phyloP scores from a whole-genome alignment of 2,329 filamentous ascomycete species.

The Stagonosporopsis rhizophila region DNA sequence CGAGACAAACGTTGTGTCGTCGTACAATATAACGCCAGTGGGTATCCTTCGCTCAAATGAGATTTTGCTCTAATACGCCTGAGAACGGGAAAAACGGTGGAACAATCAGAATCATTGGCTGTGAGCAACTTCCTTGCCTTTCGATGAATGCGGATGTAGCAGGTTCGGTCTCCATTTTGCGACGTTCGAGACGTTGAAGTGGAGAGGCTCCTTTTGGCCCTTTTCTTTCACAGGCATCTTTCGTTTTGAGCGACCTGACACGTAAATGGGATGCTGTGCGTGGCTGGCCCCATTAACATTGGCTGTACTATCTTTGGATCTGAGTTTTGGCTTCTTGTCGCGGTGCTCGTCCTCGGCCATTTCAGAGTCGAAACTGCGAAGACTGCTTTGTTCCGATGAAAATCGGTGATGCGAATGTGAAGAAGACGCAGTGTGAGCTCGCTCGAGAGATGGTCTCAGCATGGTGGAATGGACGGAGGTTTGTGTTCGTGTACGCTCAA shows the following conservation, averaged over 20 bases:
- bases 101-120: constrained; percentile 15
- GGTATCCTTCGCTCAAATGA: constrained; percentile 34
- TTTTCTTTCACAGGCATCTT: constrained; percentile 52
- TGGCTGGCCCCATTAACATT: constrained; percentile 35
- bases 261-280: constrained; percentile 44
- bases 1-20: neutral
- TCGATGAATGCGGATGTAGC: constrained; percentile 44
- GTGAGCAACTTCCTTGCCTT: constrained; percentile 45
- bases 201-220: constrained; percentile 48
- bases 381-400: constrained; percentile 46
- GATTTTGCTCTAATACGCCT: constrained; percentile 33
- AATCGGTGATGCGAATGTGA: constrained; percentile 34
- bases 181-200: constrained; percentile 49
- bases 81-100: neutral
- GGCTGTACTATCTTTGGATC: constrained; percentile 47
- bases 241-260: constrained; percentile 51
- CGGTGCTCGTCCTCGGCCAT: constrained; percentile 49
- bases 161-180: constrained; percentile 44
- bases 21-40: constrained; percentile 28
- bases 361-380: constrained; percentile 48
- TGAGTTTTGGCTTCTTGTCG: constrained; percentile 51
- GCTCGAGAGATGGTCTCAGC: constrained; percentile 16
- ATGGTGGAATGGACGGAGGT: constrained; percentile 18
- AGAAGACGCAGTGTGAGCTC: constrained; percentile 11
- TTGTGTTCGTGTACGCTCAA: constrained; percentile 39